Evolutionary conservation across 139 green algal species (phyloP).

Genomic region (Mychonastes homosphaera): DNA sequence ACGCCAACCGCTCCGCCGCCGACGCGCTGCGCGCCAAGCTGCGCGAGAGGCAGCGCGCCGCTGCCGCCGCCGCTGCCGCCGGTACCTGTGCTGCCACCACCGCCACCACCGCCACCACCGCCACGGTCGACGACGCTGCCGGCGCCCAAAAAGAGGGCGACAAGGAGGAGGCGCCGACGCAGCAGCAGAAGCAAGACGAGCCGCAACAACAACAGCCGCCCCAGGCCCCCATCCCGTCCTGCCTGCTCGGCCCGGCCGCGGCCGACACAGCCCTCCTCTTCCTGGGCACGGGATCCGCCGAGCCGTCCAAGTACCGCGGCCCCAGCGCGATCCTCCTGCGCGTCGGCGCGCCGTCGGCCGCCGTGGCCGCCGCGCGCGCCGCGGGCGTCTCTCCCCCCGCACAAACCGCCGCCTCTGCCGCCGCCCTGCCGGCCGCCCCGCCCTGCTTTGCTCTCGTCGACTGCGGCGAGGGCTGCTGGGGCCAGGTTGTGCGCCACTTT

Average conservation of each 20-base stretch:
- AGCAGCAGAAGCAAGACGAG: slow-evolving; percentile 1
- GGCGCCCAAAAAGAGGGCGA: too few relatives aligned
- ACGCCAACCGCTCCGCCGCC: slow-evolving; percentile 7
- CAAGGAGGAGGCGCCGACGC: neutral
- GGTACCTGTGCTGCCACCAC: too few relatives aligned
- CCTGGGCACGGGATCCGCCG: slow-evolving; percentile 69
- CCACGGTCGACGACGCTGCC: too few relatives aligned
- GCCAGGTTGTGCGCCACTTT: slow-evolving; percentile 35
- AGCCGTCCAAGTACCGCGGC: slow-evolving; percentile 71
- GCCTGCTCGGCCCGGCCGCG: slow-evolving; percentile 14
- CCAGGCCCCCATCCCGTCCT: slow-evolving; percentile 2
- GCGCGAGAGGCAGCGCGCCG: neutral
- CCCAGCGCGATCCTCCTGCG: slow-evolving; percentile 46
- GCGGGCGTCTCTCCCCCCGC: too few relatives aligned
- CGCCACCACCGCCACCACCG: too few relatives aligned
- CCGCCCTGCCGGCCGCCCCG: too few relatives aligned
- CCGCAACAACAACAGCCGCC: neutral
- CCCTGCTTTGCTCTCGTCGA: slow-evolving; percentile 59
- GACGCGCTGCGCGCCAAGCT: neutral
- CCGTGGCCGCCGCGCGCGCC: neutral
- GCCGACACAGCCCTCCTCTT: slow-evolving; percentile 42
- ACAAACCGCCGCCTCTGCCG: too few relatives aligned
- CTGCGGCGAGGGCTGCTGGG: slow-evolving; percentile 59
- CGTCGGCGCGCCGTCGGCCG: neutral
- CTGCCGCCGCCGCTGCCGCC: too few relatives aligned